Base-by-base conservation (phyloP, 73 alveolate species). In the Uronychia binucleata region DNA sequence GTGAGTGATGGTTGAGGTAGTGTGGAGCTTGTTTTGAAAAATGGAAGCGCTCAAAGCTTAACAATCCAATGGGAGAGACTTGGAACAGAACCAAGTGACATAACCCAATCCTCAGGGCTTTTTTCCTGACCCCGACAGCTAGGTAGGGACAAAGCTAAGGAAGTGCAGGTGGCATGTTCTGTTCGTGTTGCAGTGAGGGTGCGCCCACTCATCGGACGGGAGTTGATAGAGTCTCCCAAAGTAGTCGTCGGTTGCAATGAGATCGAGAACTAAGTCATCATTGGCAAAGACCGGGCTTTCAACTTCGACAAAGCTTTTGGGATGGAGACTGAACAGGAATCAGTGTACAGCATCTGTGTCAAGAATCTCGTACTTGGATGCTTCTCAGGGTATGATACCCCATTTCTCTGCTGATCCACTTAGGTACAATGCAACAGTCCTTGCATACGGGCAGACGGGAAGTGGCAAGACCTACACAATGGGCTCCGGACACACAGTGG, bases 391-490 rank as follows among this genome's bases (percentile, higher is more conserved):
- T 98, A 82, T 78, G n/a, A n/a, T n/a, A n/a, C n/a, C n/a, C n/a
- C n/a, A 46, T 46, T 46, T 46, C 19, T 46, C n/a, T 46, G 5
- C 19, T 46, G 19, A 46, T 46, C 5, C 67, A 46, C 5, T 11
- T 19, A 46, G 67, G n/a, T 46, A 46, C 67, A 98, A 98, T 87
- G 98, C 99, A 0, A 98, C 99, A 0, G 95, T 98, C 32, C 87
- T 98, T 57, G 99, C 99, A 0, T 98, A 97, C 92, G 99, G 99
- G 67, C 93, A 98, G 57, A 98, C 99, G 0, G 99, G 99, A 0
- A 91, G 98, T 33, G 99, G 99, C 29, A 98, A 98, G 82, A 98
- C 99, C 31, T 95, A 89, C 84, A 98, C 99, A 0, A 98, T 98
- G 99, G 99, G 99, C 26, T 95, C 97, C 77, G 97, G 97, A 11